Evolutionary conservation across 176 grass and related monocot genomes (phyloP).

Genomic region (Rhynchospora breviuscula): DNA sequence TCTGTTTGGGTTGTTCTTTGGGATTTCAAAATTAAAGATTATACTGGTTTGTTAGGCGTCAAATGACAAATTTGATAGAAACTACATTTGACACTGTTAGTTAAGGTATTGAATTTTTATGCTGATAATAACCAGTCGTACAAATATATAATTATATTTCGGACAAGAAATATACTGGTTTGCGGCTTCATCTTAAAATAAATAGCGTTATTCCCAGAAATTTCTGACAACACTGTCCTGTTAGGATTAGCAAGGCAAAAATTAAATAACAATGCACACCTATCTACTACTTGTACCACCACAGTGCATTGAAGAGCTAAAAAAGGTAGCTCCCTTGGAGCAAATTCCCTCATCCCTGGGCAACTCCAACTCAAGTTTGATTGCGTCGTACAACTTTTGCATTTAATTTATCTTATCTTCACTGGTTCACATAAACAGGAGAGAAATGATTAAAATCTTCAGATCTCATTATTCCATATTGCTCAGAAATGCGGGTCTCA

Average conservation of each 20-base stretch:
- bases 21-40: too few species aligned
- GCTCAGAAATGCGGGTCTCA: too few species aligned
- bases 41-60: too few species aligned
- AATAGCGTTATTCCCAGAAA: not conserved
- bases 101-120: too few species aligned
- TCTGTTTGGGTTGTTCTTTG: too few species aligned
- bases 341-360: not conserved
- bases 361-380: not conserved
- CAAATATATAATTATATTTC: too few species aligned
- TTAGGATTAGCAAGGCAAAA: not conserved
- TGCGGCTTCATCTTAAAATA: not conserved
- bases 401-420: constrained; percentile 4
- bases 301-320: not conserved
- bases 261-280: not conserved
- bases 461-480: not conserved
- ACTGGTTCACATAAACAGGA: not conserved
- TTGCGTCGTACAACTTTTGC: not conserved
- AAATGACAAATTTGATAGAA: too few species aligned
- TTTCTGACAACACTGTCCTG: not conserved
- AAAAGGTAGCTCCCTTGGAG: not conserved
- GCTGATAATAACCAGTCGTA: too few species aligned
- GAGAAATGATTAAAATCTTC: not conserved
- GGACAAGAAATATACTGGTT: too few species aligned
- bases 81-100: too few species aligned
- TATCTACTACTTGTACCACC: not conserved